A percentile compares a stretch with the other conserved stretches of the same genome.
Conservation (phyloP, 805 yeast species). For the Nakazawaea peltata region DNA sequence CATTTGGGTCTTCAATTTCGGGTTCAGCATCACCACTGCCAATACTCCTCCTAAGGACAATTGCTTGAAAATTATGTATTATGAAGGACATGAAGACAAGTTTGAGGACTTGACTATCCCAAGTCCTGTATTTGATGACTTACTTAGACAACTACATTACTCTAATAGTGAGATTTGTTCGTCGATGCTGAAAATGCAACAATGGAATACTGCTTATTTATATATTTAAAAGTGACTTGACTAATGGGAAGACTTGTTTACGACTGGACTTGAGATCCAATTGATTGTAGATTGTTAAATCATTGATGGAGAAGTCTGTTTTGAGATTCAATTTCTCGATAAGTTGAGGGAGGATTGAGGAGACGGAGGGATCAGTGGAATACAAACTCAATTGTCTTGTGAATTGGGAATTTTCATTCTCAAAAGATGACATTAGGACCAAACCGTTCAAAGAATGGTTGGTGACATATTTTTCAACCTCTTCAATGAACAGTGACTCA, state of each 20-base stretch:
- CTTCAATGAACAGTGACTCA: slow-evolving; percentile 9
- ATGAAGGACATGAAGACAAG: slow-evolving; percentile 25
- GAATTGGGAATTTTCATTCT: slow-evolving; percentile 22
- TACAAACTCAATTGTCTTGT: slow-evolving; percentile 35
- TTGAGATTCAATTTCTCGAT: slow-evolving; percentile 19
- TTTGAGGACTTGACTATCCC: slow-evolving; percentile 31
- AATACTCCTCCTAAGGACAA: slow-evolving; percentile 11
- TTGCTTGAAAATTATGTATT: slow-evolving; percentile 39
- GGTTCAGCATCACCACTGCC: slow-evolving; percentile 18
- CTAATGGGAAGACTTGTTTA: slow-evolving; percentile 76
- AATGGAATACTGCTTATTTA: slow-evolving; percentile 24
- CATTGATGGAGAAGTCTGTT: slow-evolving; percentile 8
- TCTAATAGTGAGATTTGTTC: slow-evolving; percentile 28
- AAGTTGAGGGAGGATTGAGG: slow-evolving; percentile 7
- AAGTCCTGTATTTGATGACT: slow-evolving; percentile 19
- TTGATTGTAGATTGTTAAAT: slow-evolving; percentile 32
- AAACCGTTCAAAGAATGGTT: slow-evolving; percentile 29
- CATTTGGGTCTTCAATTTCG: slow-evolving; percentile 46
- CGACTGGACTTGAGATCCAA: slow-evolving; percentile 57
- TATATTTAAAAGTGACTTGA: slow-evolving; percentile 15
- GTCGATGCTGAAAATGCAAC: slow-evolving; percentile 13
- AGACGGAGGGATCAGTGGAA: no score
- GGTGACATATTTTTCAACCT: slow-evolving; percentile 17
- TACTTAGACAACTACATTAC: slow-evolving; percentile 19
- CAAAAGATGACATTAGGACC: slow-evolving; percentile 41